phyloP scores from a whole-genome alignment of 805 yeast species.

The Lipomyces kockii region DNA sequence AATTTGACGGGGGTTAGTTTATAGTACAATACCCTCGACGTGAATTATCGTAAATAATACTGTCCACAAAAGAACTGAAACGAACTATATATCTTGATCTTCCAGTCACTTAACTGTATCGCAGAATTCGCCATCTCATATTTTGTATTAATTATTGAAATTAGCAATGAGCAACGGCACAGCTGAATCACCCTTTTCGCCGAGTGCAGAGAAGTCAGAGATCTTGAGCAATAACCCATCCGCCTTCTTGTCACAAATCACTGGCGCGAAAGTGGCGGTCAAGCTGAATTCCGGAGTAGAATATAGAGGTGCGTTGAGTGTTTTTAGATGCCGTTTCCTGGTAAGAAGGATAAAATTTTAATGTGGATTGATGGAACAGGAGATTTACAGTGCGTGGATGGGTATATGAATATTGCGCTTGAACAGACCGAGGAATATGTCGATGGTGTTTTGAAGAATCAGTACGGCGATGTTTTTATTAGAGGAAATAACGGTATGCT shows the following conservation, averaged over 20 bases:
- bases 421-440: constrained; percentile 73
- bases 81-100: background rate
- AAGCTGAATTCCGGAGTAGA: constrained; percentile 86
- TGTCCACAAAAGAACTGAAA: too few relatives aligned
- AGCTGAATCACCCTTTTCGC: constrained; percentile 8
- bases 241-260: constrained; percentile 76
- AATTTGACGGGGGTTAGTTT: background rate
- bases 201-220: constrained; percentile 9
- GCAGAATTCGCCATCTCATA: background rate
- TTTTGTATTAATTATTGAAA: too few relatives aligned
- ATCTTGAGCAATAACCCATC: constrained; percentile 53
- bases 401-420: constrained; percentile 93
- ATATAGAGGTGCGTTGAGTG: constrained; percentile 60
- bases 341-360: background rate
- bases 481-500: constrained; percentile 81
- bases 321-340: background rate
- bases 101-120: background rate
- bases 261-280: constrained; percentile 79
- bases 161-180: background rate
- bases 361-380: constrained; percentile 42
- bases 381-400: constrained; percentile 84
- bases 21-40: background rate
- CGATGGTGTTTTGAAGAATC: constrained; percentile 54
- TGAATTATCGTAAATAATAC: background rate
- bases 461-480: constrained; percentile 78